These are phyloP conservation scores for Durotheca rogersii DNA, from an alignment of 495 filamentous ascomycete genomes.

Conservation along the genomic window DNA sequence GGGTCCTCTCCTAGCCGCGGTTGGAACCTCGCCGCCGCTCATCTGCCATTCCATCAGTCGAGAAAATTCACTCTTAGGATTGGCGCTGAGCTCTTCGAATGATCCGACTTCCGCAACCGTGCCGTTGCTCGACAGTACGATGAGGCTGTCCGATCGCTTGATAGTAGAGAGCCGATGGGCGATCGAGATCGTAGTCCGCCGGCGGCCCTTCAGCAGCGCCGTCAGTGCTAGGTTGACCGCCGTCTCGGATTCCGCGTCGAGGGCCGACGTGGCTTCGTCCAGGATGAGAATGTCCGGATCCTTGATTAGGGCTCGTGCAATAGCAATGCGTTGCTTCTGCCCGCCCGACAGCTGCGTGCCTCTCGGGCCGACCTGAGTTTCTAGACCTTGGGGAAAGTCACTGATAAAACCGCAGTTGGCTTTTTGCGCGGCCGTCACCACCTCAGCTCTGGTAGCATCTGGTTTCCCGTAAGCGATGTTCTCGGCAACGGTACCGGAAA, in stretches of 20 bases:
- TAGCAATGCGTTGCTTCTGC: constrained; percentile 97
- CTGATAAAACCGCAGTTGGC: constrained; percentile 97
- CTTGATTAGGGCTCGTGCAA: constrained; percentile 91
- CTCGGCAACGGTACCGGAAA: constrained; percentile 92
- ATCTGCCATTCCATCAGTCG: constrained; percentile 99
- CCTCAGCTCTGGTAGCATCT: constrained; percentile 71
- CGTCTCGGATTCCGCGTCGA: constrained; percentile 97
- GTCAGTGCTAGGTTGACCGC: constrained; percentile 87
- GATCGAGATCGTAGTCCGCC: constrained; percentile 92
- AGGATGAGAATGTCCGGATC: constrained; percentile 94
- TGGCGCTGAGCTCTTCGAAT: constrained; percentile 71
- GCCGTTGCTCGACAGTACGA: constrained; percentile 81
- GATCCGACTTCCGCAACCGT: constrained; percentile 86
- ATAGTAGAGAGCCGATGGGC: constrained; percentile 95
- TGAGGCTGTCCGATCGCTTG: constrained; percentile 88
- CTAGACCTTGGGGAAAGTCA: constrained; percentile 94
- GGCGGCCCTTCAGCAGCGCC: constrained; percentile 72
- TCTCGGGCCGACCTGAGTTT: constrained; percentile 88
- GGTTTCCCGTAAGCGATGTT: constrained; percentile 96
- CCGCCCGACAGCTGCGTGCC: constrained; percentile 94
- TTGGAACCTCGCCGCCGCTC: constrained; percentile 68
- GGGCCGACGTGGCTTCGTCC: constrained; percentile 89
- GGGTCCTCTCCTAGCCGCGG: constrained; percentile 18
- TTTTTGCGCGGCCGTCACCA: constrained; percentile 81
- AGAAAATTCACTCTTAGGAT: constrained; percentile 78